A percentile compares a stretch with the other conserved stretches of the same genome.
Evolutionary conservation across 2,329 filamentous ascomycete genomes (phyloP).

Genomic region (Arthrobotrys sinensis): DNA sequence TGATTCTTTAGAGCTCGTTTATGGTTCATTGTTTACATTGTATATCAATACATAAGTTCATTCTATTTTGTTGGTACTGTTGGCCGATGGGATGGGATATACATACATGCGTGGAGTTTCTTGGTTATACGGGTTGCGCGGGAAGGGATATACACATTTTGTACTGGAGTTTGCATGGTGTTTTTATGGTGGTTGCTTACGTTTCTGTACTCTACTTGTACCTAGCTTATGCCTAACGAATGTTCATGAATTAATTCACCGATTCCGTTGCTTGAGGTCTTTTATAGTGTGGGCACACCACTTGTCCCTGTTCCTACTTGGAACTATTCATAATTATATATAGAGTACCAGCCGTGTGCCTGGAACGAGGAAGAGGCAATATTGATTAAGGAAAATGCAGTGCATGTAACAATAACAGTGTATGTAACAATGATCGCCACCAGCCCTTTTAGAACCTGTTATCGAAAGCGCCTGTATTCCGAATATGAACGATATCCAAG

Average conservation of each 20-base stretch:
- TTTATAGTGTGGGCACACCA: no score
- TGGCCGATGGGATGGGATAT: neutral
- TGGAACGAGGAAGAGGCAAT: no score
- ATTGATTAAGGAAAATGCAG: no score
- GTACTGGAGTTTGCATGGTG: constrained; percentile 4
- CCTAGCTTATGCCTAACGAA: constrained; percentile 5
- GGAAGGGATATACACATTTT: neutral
- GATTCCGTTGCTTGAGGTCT: neutral
- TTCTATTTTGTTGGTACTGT: neutral
- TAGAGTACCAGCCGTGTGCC: no score
- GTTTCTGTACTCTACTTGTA: constrained; percentile 2
- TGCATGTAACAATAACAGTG: no score
- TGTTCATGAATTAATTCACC: neutral
- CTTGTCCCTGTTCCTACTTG: no score
- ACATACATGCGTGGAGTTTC: constrained; percentile 19
- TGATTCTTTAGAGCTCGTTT: neutral
- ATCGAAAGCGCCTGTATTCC: neutral
- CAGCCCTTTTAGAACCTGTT: neutral
- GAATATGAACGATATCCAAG: neutral
- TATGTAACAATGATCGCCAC: no score
- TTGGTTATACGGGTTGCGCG: neutral
- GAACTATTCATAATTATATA: no score
- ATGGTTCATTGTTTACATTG: neutral
- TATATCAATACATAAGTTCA: neutral
- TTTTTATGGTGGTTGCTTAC: constrained; percentile 1